Evolutionary conservation across 2,329 filamentous ascomycete genomes (phyloP), one percentile per base, ranked within the genome.

Genomic region (Neurospora sp.): DNA sequence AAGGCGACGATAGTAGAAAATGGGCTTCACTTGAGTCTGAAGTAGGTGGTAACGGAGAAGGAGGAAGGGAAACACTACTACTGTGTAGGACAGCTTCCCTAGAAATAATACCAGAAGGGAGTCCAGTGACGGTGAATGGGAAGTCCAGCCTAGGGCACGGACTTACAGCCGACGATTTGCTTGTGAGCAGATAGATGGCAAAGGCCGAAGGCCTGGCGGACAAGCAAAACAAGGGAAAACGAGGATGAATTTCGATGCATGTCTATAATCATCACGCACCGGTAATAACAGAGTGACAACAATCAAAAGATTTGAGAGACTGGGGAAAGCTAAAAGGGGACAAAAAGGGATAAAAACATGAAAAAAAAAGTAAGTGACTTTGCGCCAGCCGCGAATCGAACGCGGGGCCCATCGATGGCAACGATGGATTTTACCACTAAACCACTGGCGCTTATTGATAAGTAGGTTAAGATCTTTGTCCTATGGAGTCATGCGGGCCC

Each of bases 381-480:
- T 74, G 73, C 73, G 71, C 71, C 73, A 74, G 72, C 73, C 73
- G 73, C 70, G 73, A 74, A 74, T 74, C 73, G 72, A 74, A 74
- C 72, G 69, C 73, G 73, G 73, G 72, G 81, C 82, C 80, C 81
- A 82, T 83, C 82, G 81, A 83, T 83, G 82, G 82, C 81, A 83
- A 83, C 81, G 82, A 83, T 82, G 81, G 80, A 83, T 83, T 83
- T 82, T 83, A 83, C 82, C 82, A 83, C 81, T 83, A 83, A 83
- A 83, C 81, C 81, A 83, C 81, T 81, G 77, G 46, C 46, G 46
- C 46, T 57, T 57, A 33, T 33, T 33, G 2, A 23, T 12, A 23
- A 6, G 1, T 1, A 5, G 41, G 8, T 5, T 17, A 52, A 12
- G 11, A 28, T 28, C 4, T 28, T 6, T 23, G 11, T 3, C 19